These are phyloP conservation scores for Blastomyces percursus DNA, from an alignment of 2,329 filamentous ascomycete genomes.

Conservation along the genomic window DNA sequence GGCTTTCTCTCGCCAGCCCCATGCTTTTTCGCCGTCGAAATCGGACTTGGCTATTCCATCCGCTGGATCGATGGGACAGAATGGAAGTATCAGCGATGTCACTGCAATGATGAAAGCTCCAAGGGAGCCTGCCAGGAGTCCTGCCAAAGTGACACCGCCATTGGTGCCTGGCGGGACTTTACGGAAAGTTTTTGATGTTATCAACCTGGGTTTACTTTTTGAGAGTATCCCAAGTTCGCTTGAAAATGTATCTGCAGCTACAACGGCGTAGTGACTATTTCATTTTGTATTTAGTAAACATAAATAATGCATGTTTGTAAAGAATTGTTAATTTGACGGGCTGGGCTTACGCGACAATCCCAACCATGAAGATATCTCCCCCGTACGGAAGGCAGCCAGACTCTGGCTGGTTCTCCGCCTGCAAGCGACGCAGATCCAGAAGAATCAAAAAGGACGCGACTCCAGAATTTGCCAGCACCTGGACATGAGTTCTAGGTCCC, in stretches of 20 bases:
- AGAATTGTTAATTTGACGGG: neutral
- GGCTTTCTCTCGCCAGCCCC: constrained; percentile 43
- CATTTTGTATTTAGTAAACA: neutral
- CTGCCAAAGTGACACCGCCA: constrained; percentile 71
- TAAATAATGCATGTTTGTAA: neutral
- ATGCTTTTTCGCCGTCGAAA: constrained; percentile 30
- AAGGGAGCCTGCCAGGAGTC: constrained; percentile 60
- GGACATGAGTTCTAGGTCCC: constrained; percentile 69
- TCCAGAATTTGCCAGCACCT: constrained; percentile 82
- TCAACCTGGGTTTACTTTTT: constrained; percentile 62
- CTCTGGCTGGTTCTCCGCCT: constrained; percentile 11
- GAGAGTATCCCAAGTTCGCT: constrained; percentile 92
- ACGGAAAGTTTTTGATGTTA: constrained; percentile 66
- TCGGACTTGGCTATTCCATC: constrained; percentile 16
- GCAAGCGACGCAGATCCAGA: constrained; percentile 39
- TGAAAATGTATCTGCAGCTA: constrained; percentile 86
- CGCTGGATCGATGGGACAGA: constrained; percentile 40
- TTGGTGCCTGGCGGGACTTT: constrained; percentile 86
- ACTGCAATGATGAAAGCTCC: constrained; percentile 62
- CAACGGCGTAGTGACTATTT: constrained; percentile 68
- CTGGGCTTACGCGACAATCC: constrained; percentile 30
- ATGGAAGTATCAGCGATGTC: constrained; percentile 57
- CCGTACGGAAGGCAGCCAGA: constrained; percentile 31
- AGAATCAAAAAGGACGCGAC: constrained; percentile 58
- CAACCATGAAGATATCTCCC: constrained; percentile 29